Evolutionary conservation across 108 stramenopile genomes (phyloP).

Genomic region (Cyclotella baltica): DNA sequence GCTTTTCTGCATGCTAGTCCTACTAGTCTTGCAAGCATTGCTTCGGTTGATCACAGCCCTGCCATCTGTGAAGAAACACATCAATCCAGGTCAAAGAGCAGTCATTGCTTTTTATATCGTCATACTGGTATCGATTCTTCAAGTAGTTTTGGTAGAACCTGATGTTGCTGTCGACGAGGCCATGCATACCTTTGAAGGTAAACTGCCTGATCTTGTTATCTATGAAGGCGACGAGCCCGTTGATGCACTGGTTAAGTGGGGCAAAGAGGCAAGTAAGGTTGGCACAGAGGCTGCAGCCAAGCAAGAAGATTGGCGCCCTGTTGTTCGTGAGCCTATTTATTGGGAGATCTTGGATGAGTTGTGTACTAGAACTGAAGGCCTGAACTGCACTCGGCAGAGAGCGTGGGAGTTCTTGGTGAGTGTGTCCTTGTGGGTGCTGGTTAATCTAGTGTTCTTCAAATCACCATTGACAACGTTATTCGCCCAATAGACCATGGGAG

Average conservation of each 20-base stretch:
- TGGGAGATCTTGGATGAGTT: slow-evolving; percentile 54
- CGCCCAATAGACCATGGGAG: slow-evolving; percentile 38
- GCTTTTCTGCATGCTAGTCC: slow-evolving; percentile 42
- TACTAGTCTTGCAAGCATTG: slow-evolving; percentile 20
- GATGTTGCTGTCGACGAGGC: slow-evolving; percentile 42
- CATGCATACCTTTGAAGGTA: slow-evolving; percentile 55
- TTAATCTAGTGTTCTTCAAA: too few species aligned
- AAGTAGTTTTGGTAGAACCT: slow-evolving; percentile 55
- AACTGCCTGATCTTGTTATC: slow-evolving; percentile 51
- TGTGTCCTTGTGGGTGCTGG: too few species aligned
- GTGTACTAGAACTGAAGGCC: slow-evolving; percentile 32
- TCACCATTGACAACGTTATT: not conserved
- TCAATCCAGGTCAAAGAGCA: slow-evolving; percentile 17
- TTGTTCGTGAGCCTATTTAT: slow-evolving; percentile 53
- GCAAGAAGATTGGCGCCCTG: slow-evolving; percentile 53
- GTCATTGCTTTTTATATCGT: slow-evolving; percentile 23
- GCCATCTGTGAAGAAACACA: slow-evolving; percentile 15
- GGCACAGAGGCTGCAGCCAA: not conserved
- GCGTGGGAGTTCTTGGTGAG: slow-evolving; percentile 52
- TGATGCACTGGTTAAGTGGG: slow-evolving; percentile 58
- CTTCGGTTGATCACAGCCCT: slow-evolving; percentile 25
- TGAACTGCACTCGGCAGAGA: slow-evolving; percentile 42
- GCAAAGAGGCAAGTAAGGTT: slow-evolving; percentile 38
- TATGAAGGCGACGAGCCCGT: slow-evolving; percentile 58
- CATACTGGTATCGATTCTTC: slow-evolving; percentile 34